Base-by-base conservation (phyloP, 495 filamentous ascomycete species). In the Daldinia decipiens region DNA sequence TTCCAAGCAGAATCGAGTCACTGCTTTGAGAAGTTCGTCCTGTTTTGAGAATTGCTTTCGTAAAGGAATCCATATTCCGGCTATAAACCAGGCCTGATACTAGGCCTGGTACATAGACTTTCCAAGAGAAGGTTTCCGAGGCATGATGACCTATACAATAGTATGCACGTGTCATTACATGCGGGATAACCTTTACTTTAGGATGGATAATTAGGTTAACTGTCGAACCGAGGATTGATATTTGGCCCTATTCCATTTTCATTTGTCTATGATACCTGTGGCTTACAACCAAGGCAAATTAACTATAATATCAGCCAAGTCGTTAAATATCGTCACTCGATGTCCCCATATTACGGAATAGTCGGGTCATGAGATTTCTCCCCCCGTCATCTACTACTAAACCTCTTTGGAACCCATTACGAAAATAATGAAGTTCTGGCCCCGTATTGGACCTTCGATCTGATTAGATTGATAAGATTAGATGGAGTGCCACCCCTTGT, bases 381-480 rank as follows among this genome's bases (percentile, higher is more conserved):
- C 17, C 9, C 31, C 19, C 17, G 27, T 19, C 40, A 1, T 59
- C 21, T 15, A 31, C 24, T 52, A 7, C 29, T 31, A 29, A 50
- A 26, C 32, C 47, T 50, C 12, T 19, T 60, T 7, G 21, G 27
- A 51, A 58, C 43, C n/a, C 31, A 58, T 72, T 68, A 72, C 70
- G 56, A 65, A 34, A 68, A 50, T 61, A 65, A 65, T 65, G 24
- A 43, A 12, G 57, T 65, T 72, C 70, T 70, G 29, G 62, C 36
- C 54, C 56, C 31, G 70, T 65, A 67, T 64, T 67, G 59, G 62
- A 31, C 27, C n/a, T 58, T 13, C 54, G 67, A 76, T 74, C 67
- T 74, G 71, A 76, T 76, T 74, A 73, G 71, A 73, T 76, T 73
- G 73, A 76, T 76, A 73, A 75, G 73, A 76, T 76, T 73, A 76